Base-by-base conservation (phyloP, 148 eudicot species). In the Cornus controversa region DNA sequence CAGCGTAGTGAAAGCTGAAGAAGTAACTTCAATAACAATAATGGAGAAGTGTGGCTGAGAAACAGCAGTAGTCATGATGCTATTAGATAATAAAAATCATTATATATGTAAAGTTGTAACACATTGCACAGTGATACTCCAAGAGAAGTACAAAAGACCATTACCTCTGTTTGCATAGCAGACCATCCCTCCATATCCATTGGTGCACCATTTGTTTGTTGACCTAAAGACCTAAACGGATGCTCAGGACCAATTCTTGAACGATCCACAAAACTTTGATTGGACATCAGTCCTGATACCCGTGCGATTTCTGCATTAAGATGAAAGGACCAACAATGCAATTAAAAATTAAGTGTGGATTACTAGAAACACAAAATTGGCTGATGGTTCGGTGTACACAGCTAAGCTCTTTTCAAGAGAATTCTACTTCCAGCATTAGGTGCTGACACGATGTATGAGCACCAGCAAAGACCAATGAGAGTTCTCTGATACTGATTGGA, bases 281-380 rank as follows among this genome's bases (percentile, higher is more conserved):
- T 85, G 34, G 85, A 65, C 47, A 78, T 16, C 71, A 78, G 14
- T 31, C 79, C 79, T 25, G 90, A 75, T 26, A 79, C 72, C 42
- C 84, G 76, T 71, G 82, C 45, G 76, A 87, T 87, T 79, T 87
- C 90, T 87, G 87, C 83, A 84, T 75, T 25, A 69, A 71, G 31
- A 58, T 66, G 45, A 60, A n/a, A 70, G 37, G 22, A 67, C 36
- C 25, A 73, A 40, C 8, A 40, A 40, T 40, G 73, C 64, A 81
- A 45, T 27, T 79, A 28, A 72, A 57, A 18, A 16, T 16, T 10
- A 50, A 15, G 37, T 53, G 29, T 40, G 45, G 45, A 47, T 71
- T 45, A 16, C 36, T 6, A 71, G n/a, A 36, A 14, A 71, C 62
- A 15, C 2, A 50, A 15, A 16, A 22, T 15, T 28, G 1, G 10